Percentiles rank a stretch among this genome's conserved stretches.
Evolutionary conservation across 2,329 filamentous ascomycete species (phyloP).

Genomic region (Penicillium brasilianum): DNA sequence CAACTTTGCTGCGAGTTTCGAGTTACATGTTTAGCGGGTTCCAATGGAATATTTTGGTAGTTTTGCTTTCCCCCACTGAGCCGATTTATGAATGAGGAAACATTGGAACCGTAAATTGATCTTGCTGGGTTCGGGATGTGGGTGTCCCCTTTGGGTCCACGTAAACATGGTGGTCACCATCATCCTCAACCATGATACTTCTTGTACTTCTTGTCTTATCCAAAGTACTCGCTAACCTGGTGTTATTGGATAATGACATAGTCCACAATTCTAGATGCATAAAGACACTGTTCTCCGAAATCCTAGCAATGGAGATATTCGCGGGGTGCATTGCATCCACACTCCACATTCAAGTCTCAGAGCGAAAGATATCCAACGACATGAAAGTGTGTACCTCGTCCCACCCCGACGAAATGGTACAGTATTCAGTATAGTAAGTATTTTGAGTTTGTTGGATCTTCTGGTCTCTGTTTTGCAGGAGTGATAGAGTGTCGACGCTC

Average conservation of each 20-base stretch:
- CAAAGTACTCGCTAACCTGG: too few relatives aligned
- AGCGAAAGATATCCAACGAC: neutral
- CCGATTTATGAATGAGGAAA: neutral
- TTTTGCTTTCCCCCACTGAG: neutral
- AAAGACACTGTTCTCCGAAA: too few relatives aligned
- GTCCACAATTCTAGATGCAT: too few relatives aligned
- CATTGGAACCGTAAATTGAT: neutral
- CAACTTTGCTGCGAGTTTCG: neutral
- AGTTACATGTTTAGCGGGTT: neutral
- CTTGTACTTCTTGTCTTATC: neutral
- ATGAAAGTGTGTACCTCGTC: too few relatives aligned
- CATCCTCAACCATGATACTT: too few relatives aligned
- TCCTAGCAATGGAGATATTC: neutral
- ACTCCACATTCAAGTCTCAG: neutral
- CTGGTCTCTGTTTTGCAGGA: too few relatives aligned
- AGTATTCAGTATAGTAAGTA: too few relatives aligned
- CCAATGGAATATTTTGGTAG: too few relatives aligned
- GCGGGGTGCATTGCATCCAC: neutral
- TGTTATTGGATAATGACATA: too few relatives aligned
- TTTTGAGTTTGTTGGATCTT: too few relatives aligned
- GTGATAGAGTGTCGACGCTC: too few relatives aligned
- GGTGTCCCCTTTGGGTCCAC: neutral
- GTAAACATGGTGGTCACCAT: neutral
- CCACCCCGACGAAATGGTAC: too few relatives aligned
- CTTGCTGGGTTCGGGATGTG: neutral